Conservation (phyloP, 2,329 filamentous ascomycete species). For the Sporothrix inflata region DNA sequence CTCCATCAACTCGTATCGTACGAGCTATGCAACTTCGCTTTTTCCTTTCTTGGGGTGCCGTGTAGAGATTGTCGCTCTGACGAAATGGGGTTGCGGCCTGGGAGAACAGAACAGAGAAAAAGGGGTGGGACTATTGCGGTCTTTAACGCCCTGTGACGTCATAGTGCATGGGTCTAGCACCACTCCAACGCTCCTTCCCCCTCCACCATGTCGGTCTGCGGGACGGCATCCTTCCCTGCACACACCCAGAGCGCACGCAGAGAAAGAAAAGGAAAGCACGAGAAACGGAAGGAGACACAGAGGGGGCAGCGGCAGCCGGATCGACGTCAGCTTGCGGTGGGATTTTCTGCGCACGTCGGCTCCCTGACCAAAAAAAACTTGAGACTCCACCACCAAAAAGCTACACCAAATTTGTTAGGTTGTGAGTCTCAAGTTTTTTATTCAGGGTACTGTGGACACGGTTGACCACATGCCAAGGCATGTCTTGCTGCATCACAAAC, state of each 20-base stretch:
- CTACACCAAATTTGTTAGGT: too few species aligned
- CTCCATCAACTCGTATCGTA: background rate
- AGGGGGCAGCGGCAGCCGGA: too few species aligned
- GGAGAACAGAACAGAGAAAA: background rate
- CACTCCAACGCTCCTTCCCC: background rate
- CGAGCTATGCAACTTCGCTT: background rate
- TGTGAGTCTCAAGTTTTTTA: too few species aligned
- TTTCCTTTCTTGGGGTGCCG: background rate
- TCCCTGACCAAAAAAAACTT: too few species aligned
- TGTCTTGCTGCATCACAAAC: constrained; percentile 12
- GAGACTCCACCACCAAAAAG: too few species aligned
- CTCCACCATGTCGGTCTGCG: background rate
- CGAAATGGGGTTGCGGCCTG: background rate
- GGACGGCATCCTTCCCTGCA: background rate
- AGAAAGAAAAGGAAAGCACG: background rate
- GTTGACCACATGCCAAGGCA: background rate
- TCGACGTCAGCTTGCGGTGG: too few species aligned
- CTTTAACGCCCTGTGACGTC: constrained; percentile 2
- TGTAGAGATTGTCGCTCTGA: too few species aligned
- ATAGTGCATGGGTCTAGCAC: background rate
- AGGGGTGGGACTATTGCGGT: background rate
- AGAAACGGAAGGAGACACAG: background rate
- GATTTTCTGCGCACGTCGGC: too few species aligned
- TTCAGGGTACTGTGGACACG: constrained; percentile 1
- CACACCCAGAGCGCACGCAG: background rate